Base-by-base conservation (phyloP, 2,329 filamentous ascomycete species). In the Colletotrichum tabaci region DNA sequence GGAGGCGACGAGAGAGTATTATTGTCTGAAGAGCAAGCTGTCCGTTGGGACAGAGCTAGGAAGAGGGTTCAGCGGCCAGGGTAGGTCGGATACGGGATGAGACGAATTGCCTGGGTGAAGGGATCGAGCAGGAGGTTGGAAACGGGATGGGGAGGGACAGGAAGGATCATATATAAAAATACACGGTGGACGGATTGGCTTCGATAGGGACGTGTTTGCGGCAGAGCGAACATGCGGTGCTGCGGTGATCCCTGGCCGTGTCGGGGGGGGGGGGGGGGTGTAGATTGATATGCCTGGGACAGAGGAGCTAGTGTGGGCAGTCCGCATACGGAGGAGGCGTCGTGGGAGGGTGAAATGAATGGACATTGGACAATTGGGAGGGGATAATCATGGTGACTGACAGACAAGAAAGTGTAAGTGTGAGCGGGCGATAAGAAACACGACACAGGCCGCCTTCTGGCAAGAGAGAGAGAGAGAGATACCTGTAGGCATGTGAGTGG, bases 311-410 rank as follows among this genome's bases (percentile, higher is more conserved):
- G 70, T 42, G 55, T 71, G 66, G 70, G 55, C 66, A 70, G 64
- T 71, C 70, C 70, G 70, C 66, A 72, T 61, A 71, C 70, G 70
- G 66, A 72, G 65, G 65, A 57, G 68, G 68, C 65, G 65, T 60
- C 67, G 58, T 68, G 58, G 65, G 57, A 71, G 66, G n/a, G 60
- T n/a, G 35, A 16, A 13, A n/a, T 21, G 42, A 57, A 42, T 46
- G 40, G 61, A 40, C 38, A 57, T 57, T 64, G 61, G 49, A 49
- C 49, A 53, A 66, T 23, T 35, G 57, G 56, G 21, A n/a, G 18
- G 21, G 47, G 35, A 26, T 71, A 72, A 72, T 71, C 66, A 71
- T 66, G 30, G 55, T 52, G 70, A 70, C 56, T 71, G 67, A 72
- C 61, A 57, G 67, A 71, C 56, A 52, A 49, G 53, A 66, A 66